These are phyloP conservation scores for Scheffersomyces ergatensis DNA, from an alignment of 805 yeast genomes.

Conservation along the genomic window DNA sequence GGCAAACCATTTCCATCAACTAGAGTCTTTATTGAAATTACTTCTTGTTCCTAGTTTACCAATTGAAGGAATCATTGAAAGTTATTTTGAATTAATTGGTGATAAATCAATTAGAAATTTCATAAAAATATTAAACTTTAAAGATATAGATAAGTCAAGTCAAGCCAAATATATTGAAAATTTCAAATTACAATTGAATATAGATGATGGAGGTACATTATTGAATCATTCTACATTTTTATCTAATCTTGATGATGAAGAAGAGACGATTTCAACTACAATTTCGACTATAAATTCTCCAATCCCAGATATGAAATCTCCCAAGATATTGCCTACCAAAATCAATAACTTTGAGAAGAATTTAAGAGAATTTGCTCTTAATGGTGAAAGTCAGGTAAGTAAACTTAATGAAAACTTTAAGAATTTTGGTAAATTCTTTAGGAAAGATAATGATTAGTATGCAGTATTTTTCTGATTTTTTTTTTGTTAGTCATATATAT, in stretches of 20 bases:
- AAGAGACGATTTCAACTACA: neutral
- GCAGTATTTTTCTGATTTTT: neutral
- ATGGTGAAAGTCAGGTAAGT: constrained; percentile 59
- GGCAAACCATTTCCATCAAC: constrained; percentile 33
- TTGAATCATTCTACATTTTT: constrained; percentile 28
- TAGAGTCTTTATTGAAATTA: constrained; percentile 69
- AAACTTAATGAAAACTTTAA: constrained; percentile 65
- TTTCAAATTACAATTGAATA: constrained; percentile 33
- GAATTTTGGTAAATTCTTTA: constrained; percentile 54
- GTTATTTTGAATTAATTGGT: constrained; percentile 63
- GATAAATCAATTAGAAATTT: constrained; percentile 66
- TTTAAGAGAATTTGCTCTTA: constrained; percentile 44
- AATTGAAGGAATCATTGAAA: constrained; percentile 54
- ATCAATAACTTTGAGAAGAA: constrained; percentile 46
- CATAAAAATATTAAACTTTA: constrained; percentile 59
- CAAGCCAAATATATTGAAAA: constrained; percentile 32
- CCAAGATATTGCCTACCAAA: constrained; percentile 24
- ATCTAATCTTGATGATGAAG: constrained; percentile 28
- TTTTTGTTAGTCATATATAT: neutral
- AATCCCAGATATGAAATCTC: constrained; percentile 20
- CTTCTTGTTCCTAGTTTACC: constrained; percentile 66
- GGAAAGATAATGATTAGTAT: constrained; percentile 25
- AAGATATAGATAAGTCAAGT: constrained; percentile 43
- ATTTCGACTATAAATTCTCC: constrained; percentile 6
- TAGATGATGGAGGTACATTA: constrained; percentile 19